Evolutionary conservation across 2,329 filamentous ascomycete species (phyloP).

Genomic region (Colletotrichum eremochloae): DNA sequence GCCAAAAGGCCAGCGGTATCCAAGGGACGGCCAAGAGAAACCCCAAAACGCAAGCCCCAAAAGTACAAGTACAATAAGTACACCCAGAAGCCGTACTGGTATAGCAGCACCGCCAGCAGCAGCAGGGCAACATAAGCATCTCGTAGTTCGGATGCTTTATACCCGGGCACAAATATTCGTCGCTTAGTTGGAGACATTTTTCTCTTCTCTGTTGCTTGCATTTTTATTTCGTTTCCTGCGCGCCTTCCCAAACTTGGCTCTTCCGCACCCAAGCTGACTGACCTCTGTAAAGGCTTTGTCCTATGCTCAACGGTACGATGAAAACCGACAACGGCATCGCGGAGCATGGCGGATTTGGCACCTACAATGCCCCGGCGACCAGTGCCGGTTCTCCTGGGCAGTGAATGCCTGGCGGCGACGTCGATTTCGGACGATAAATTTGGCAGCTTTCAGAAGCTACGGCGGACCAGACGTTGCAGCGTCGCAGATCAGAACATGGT

Average conservation of each 20-base stretch:
- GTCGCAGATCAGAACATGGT: constrained; percentile 23
- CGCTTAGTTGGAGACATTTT: constrained; percentile 41
- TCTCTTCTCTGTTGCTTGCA: constrained; percentile 27
- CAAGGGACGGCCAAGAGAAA: constrained; percentile 32
- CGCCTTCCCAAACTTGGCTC: constrained; percentile 12
- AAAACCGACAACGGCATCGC: constrained; percentile 69
- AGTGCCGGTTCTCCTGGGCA: constrained; percentile 52
- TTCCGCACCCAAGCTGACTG: constrained; percentile 44
- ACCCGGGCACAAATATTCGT: constrained; percentile 45
- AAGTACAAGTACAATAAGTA: constrained; percentile 43
- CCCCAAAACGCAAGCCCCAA: constrained; percentile 16
- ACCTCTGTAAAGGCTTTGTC: constrained; percentile 75
- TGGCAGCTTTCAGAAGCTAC: constrained; percentile 18
- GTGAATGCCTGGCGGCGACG: constrained; percentile 8
- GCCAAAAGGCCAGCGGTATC: not conserved
- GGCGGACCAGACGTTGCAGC: constrained; percentile 16
- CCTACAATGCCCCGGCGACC: constrained; percentile 59
- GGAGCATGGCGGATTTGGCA: constrained; percentile 71
- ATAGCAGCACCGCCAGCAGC: constrained; percentile 13
- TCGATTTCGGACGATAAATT: constrained; percentile 11
- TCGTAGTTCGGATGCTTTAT: constrained; percentile 14
- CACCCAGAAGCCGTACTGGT: constrained; percentile 37
- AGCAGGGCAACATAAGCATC: constrained; percentile 21
- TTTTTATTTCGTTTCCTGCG: constrained; percentile 10
- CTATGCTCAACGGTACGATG: constrained; percentile 86